These are phyloP conservation scores for Hamigera avellanea DNA, from an alignment of 495 filamentous ascomycete genomes.

Conservation along the genomic window DNA sequence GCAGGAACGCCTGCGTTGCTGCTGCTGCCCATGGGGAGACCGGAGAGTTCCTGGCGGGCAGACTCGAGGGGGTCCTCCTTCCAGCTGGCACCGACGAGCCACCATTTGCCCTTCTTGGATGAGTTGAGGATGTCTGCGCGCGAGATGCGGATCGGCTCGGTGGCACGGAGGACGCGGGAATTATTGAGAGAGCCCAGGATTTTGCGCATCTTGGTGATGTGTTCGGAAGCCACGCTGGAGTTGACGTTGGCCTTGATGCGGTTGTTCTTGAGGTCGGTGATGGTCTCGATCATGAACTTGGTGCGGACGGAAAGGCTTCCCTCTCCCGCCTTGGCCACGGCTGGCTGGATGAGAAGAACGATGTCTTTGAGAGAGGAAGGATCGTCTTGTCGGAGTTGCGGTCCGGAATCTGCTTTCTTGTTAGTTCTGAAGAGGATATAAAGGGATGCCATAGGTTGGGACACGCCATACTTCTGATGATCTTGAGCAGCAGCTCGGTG, in stretches of 20 bases:
- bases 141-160: constrained; percentile 71
- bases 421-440: background rate
- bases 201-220: constrained; percentile 77
- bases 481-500: constrained; percentile 77
- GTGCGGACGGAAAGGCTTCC: constrained; percentile 72
- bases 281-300: constrained; percentile 96
- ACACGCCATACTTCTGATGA: constrained; percentile 52
- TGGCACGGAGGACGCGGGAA: constrained; percentile 51
- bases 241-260: constrained; percentile 61
- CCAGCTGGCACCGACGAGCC: constrained; percentile 92
- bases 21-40: constrained; percentile 6
- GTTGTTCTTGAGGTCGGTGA: constrained; percentile 91
- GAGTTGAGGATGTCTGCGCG: constrained; percentile 70
- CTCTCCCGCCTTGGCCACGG: constrained; percentile 53
- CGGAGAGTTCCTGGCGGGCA: constrained; percentile 24
- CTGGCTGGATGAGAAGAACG: constrained; percentile 63
- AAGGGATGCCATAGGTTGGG: background rate
- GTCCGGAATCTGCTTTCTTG: constrained; percentile 44
- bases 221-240: constrained; percentile 56
- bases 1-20: constrained; percentile 7
- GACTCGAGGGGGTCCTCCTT: constrained; percentile 35
- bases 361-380: constrained; percentile 87
- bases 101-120: constrained; percentile 91
- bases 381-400: constrained; percentile 81
- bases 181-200: constrained; percentile 60